Percentiles rank a stretch among this genome's conserved stretches.
Conservation (phyloP, 305 asterid genomes). For the Petunia hybrid region DNA sequence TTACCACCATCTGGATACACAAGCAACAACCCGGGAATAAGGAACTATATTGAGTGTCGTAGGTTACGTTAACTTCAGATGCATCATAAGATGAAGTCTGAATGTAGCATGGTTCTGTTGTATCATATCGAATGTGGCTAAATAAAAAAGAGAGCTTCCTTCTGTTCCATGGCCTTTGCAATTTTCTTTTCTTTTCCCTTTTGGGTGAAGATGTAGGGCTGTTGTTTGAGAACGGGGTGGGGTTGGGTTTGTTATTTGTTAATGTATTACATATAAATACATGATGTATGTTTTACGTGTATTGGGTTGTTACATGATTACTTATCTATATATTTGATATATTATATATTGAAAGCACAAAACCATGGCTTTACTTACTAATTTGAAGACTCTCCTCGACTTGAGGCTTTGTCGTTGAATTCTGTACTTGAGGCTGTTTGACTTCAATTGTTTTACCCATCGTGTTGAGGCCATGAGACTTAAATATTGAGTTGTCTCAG, state of each 20-base stretch:
- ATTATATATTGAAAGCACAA: not conserved
- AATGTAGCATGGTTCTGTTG: slow-evolving; percentile 12
- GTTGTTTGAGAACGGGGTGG: not conserved
- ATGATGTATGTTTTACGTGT: not conserved
- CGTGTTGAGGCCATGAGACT: too few species aligned
- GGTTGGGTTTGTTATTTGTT: not conserved
- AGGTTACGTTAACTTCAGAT: slow-evolving; percentile 31
- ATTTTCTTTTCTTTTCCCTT: not conserved
- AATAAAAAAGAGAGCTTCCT: not conserved
- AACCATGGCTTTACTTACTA: not conserved
- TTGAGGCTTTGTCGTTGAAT: not conserved
- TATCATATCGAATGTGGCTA: slow-evolving; percentile 19
- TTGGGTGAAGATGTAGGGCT: not conserved
- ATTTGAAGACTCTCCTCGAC: not conserved
- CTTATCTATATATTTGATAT: too few species aligned
- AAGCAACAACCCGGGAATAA: slow-evolving; percentile 5
- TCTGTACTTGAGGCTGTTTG: not conserved
- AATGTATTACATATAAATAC: not conserved
- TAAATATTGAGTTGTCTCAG: too few species aligned
- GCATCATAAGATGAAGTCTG: slow-evolving; percentile 25
- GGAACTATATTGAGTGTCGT: slow-evolving; percentile 20
- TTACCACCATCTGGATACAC: not conserved
- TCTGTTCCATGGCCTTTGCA: not conserved
- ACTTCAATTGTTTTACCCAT: too few species aligned
- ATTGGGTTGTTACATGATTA: too few species aligned